phyloP scores from a whole-genome alignment of 306 rosid species.

The Malus asiatica region DNA sequence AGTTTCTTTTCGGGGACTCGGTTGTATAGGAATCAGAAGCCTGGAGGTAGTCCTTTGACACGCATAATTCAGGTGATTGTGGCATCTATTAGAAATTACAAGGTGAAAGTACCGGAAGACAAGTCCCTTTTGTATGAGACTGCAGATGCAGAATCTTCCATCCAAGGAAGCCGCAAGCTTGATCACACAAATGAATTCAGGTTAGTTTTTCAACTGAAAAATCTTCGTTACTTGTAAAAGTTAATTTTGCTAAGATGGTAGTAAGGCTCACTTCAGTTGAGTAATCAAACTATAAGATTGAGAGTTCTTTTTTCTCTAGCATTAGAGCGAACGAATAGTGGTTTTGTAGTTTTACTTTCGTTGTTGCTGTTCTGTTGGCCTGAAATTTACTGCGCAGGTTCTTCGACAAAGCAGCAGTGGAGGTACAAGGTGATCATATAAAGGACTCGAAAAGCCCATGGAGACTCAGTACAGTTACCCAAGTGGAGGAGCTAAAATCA shows the following conservation, averaged over 20 bases:
- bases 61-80: conserved; percentile 64
- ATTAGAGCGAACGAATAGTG: background rate
- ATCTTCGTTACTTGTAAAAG: background rate
- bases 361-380: background rate
- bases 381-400: conserved; percentile 33
- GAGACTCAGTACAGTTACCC: conserved; percentile 85
- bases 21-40: conserved; percentile 57
- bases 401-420: conserved; percentile 91
- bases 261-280: too few relatives aligned
- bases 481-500: conserved; percentile 88
- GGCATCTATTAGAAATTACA: conserved; percentile 45
- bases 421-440: conserved; percentile 22
- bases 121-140: conserved; percentile 46
- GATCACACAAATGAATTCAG: conserved; percentile 55
- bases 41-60: conserved; percentile 66
- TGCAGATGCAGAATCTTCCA: conserved; percentile 50
- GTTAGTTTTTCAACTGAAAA: conserved; percentile 20
- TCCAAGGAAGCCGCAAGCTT: conserved; percentile 73
- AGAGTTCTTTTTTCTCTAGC: background rate
- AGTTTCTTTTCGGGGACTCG: conserved; percentile 67
- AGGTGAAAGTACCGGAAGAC: conserved; percentile 42
- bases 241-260: background rate
- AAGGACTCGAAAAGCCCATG: conserved; percentile 45
- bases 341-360: background rate
- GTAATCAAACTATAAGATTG: too few relatives aligned